Evolutionary conservation across 225 moss, liverwort and hornwort genomes (phyloP).

Genomic region (Ulota crispa): DNA sequence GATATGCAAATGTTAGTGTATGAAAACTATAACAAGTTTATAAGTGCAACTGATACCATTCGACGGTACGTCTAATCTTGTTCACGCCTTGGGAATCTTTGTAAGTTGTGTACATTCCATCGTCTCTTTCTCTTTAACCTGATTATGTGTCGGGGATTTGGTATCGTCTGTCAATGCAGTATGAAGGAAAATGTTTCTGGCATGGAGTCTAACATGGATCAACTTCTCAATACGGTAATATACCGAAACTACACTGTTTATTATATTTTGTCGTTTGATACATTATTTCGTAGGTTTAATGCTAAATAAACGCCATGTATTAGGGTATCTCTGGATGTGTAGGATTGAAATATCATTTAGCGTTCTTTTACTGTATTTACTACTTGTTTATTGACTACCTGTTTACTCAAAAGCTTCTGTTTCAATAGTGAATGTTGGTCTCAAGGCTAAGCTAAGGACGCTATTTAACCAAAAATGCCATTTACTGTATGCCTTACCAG

Average conservation of each 20-base stretch:
- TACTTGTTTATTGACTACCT: neutral
- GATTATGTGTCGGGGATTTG: slow-evolving; percentile 19
- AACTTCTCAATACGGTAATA: slow-evolving; percentile 91
- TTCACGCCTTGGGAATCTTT: neutral
- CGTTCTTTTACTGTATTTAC: neutral
- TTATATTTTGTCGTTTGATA: neutral
- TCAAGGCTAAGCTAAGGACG: neutral
- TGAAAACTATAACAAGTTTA: slow-evolving; percentile 98
- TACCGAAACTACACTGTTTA: neutral
- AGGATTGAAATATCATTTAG: neutral
- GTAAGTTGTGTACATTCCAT: neutral
- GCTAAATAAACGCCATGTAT: too few relatives aligned
- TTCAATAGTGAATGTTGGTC: neutral
- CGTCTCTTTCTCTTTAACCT: slow-evolving; percentile 2
- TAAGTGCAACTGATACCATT: slow-evolving; percentile 98
- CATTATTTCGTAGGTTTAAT: neutral
- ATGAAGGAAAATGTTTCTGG: slow-evolving; percentile 99
- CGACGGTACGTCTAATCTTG: slow-evolving; percentile 59
- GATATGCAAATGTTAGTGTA: slow-evolving; percentile 99
- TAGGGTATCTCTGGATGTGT: neutral
- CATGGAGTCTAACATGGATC: slow-evolving; percentile 98
- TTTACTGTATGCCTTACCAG: neutral
- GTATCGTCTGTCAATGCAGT: slow-evolving; percentile 45
- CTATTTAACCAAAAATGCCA: neutral
- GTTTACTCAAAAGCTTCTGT: neutral